Evolutionary conservation across 441 rosid species (phyloP).

Genomic region (Croton setiger): DNA sequence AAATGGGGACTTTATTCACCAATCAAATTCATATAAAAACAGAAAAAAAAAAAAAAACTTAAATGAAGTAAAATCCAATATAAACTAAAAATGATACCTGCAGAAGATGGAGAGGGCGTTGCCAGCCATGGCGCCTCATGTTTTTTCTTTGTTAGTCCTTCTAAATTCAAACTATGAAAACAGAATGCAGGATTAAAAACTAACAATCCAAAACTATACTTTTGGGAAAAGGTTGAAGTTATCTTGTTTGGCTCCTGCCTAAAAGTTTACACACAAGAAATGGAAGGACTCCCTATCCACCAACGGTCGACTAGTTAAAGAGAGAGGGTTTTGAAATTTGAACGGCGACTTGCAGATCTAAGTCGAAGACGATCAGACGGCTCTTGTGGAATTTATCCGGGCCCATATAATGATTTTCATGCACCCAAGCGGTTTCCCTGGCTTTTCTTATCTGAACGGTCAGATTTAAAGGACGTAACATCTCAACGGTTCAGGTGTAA

Average conservation of each 20-base stretch:
- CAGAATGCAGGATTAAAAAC: constrained; percentile 10
- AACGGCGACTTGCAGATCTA: constrained; percentile 38
- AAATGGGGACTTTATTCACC: background rate
- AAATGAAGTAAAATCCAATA: no score
- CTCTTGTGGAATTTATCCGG: background rate
- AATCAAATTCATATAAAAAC: background rate
- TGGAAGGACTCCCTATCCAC: background rate
- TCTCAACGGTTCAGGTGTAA: no score
- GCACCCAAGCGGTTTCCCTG: background rate
- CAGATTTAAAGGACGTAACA: background rate
- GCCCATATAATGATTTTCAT: background rate
- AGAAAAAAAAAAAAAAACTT: no score
- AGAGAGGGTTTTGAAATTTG: constrained; percentile 39
- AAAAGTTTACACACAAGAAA: constrained; percentile 14
- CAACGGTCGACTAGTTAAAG: constrained; percentile 44
- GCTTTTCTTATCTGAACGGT: background rate
- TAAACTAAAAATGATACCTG: constrained; percentile 42
- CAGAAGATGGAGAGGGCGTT: constrained; percentile 77
- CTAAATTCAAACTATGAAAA: constrained; percentile 12
- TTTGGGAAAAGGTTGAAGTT: background rate
- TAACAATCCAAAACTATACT: constrained; percentile 22
- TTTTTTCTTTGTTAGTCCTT: constrained; percentile 20
- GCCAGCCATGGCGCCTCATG: constrained; percentile 91
- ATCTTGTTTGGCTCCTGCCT: constrained; percentile 1
- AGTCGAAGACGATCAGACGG: constrained; percentile 33